These are phyloP conservation scores for Cyberlindnera amylophila DNA, from an alignment of 805 yeast genomes.

Conservation along the genomic window DNA sequence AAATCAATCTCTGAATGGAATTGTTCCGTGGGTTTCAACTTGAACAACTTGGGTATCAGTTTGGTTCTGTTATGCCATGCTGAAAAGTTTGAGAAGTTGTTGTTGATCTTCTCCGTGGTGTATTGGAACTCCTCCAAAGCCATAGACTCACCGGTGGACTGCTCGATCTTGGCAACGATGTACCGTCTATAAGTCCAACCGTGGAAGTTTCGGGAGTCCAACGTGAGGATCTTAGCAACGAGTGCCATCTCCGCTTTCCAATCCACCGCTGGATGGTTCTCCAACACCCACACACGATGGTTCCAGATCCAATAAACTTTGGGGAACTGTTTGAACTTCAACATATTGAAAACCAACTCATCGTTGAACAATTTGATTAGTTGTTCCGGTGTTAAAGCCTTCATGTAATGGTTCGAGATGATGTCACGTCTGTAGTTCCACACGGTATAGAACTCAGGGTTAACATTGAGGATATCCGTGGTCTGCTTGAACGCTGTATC, in stretches of 20 bases:
- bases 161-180: conserved; percentile 43
- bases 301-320: conserved; percentile 98
- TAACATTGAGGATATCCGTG: conserved; percentile 51
- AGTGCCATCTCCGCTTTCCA: conserved; percentile 72
- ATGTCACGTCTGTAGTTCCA: conserved; percentile 91
- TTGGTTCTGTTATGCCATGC: conserved; percentile 93
- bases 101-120: conserved; percentile 74
- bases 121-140: conserved; percentile 61
- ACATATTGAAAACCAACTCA: conserved; percentile 62
- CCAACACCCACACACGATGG: conserved; percentile 81
- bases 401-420: conserved; percentile 28
- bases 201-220: conserved; percentile 84
- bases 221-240: conserved; percentile 60
- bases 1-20: conserved; percentile 33
- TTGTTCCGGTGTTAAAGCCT: conserved; percentile 20
- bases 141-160: conserved; percentile 26
- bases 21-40: conserved; percentile 19
- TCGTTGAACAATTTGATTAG: conserved; percentile 36
- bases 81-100: conserved; percentile 85
- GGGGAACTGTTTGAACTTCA: conserved; percentile 61
- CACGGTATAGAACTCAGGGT: conserved; percentile 83
- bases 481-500: conserved; percentile 48
- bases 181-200: conserved; percentile 94
- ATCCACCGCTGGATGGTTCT: conserved; percentile 45
- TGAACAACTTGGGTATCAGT: conserved; percentile 53